Percentiles rank a stretch among this genome's conserved stretches.
These are phyloP conservation scores for Fraxinus velutina DNA, from an alignment of 305 asterid species.

Conservation along the genomic window DNA sequence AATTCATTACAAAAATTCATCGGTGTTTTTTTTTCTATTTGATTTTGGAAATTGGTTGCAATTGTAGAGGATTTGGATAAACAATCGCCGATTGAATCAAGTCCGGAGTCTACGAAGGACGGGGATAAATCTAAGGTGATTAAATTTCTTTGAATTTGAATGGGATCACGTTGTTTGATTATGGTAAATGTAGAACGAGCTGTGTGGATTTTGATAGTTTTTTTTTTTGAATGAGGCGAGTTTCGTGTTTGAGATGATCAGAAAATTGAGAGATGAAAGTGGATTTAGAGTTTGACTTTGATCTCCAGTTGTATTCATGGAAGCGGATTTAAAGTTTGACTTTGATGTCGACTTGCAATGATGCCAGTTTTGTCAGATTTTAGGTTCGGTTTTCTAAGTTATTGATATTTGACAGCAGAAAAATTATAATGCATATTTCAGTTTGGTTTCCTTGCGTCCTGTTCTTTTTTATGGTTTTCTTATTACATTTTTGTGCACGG, in stretches of 20 bases:
- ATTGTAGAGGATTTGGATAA: slow-evolving; percentile 49
- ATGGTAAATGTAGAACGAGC: slow-evolving; percentile 27
- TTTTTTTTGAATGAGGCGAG: background rate
- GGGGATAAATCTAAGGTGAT: slow-evolving; percentile 56
- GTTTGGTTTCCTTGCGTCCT: background rate
- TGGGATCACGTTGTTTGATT: slow-evolving; percentile 16
- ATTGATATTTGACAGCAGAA: background rate
- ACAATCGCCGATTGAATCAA: slow-evolving; percentile 47
- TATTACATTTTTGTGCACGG: background rate
- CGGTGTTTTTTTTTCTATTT: slow-evolving; percentile 3
- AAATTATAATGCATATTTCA: background rate
- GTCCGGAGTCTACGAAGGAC: slow-evolving; percentile 44
- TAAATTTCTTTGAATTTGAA: slow-evolving; percentile 23
- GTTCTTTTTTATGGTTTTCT: background rate
- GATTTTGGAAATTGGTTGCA: slow-evolving; percentile 23
- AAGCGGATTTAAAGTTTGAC: slow-evolving; percentile 23
- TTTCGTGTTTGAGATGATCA: slow-evolving; percentile 20
- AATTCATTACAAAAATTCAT: slow-evolving; percentile 14
- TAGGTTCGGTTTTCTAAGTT: background rate
- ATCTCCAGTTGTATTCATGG: slow-evolving; percentile 18
- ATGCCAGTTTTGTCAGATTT: background rate
- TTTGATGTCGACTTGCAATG: slow-evolving; percentile 18
- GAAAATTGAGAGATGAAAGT: slow-evolving; percentile 18
- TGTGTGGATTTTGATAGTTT: background rate
- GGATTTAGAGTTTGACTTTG: slow-evolving; percentile 25